phyloP scores from a whole-genome alignment of 768 basidiomycete genomes.

The Lyophyllum shimeji region DNA sequence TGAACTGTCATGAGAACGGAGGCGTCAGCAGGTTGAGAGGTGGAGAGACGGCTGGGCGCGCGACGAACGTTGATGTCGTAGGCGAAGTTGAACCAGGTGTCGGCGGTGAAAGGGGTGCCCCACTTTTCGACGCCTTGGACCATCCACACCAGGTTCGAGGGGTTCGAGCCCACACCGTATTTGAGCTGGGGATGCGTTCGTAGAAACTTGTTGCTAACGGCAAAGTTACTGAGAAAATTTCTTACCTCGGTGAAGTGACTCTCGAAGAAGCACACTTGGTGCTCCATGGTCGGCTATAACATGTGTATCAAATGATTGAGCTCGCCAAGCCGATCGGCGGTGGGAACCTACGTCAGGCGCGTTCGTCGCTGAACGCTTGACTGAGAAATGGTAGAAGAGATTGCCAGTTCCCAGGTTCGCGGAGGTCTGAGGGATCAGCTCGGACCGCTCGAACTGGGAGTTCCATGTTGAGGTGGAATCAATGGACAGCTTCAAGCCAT shows the following conservation, averaged over 20 bases:
- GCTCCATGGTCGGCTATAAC: conserved; percentile 49
- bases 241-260: conserved; percentile 60
- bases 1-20: conserved; percentile 41
- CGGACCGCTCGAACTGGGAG: conserved; percentile 46
- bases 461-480: conserved; percentile 57
- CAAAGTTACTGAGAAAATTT: neutral
- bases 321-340: no score
- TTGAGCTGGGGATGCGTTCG: conserved; percentile 39
- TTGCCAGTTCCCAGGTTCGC: conserved; percentile 57
- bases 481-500: conserved; percentile 55
- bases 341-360: conserved; percentile 52
- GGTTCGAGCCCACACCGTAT: conserved; percentile 51
- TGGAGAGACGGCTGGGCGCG: no score
- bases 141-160: conserved; percentile 54
- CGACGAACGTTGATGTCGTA: conserved; percentile 59
- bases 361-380: conserved; percentile 48
- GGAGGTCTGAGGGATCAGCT: conserved; percentile 45
- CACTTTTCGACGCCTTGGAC: conserved; percentile 45
- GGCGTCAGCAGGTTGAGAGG: no score
- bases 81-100: conserved; percentile 65
- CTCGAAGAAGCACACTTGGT: conserved; percentile 64
- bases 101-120: conserved; percentile 49
- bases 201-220: neutral
- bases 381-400: conserved; percentile 63
- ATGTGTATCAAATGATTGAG: no score